Evolutionary conservation across 2,329 filamentous ascomycete genomes (phyloP), one percentile per base, ranked within the genome.

Genomic region (Acephala macrosclerotiorum): DNA sequence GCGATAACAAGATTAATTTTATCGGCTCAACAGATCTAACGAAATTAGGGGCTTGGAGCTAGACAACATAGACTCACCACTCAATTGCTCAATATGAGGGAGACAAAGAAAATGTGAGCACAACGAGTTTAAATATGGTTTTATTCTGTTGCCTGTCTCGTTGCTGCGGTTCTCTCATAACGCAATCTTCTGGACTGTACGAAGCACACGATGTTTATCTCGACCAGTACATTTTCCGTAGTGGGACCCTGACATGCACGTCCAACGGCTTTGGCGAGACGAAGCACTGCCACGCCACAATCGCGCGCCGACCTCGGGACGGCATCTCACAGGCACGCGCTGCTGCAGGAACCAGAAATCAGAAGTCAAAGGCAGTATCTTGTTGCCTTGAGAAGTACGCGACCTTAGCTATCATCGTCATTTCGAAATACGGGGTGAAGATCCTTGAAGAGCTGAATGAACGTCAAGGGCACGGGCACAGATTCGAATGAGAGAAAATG

Each of bases 1-100:
- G 22, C 47, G 58, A 58, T 51, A 58, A 63, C 53, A 47, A 35
- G 53, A 61, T 51, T 60, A 61, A 47, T 26, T 45, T 49, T 63
- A 25, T 35, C 35, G n/a, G 18, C 58, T 42, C 58, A 60, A 63
- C 51, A 36, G 49, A 60, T 33, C 33, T 18, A 38, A 57, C 33
- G n/a, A 26, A 35, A 20, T n/a, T 18, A 16, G 55, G 55, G 55
- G 55, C n/a, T 57, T 57, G 55, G 3, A 35, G 20, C 20, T 18
- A 51, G 12, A 20, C 12, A 42, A 42, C n/a, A n/a, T 7, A 16
- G 22, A 51, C 49, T 53, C 49, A 53, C 49, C 49, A 53, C 49
- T 11, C n/a, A 25, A 49, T 53, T 53, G 9, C 49, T 49, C 20
- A 25, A 25, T 49, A 25, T 53, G 49, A 25, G 38, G 49, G 49